These are phyloP conservation scores for Cantharellus cinnabarinus DNA, from an alignment of 768 basidiomycete species.

Conservation along the genomic window DNA sequence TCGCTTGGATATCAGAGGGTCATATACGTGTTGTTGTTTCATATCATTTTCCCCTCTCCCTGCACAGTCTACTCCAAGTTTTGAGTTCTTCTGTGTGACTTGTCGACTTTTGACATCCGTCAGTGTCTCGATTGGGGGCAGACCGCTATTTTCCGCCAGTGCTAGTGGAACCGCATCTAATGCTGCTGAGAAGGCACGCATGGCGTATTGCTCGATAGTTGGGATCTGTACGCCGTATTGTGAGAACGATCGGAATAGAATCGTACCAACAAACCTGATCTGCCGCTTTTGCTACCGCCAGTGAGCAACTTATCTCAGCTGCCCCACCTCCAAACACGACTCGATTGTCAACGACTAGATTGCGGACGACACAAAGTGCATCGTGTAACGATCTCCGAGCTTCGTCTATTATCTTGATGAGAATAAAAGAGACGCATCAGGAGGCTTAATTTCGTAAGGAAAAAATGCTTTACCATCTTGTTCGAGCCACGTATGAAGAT, in stretches of 20 bases:
- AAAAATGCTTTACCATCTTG: constrained; percentile 62
- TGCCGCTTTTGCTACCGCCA: constrained; percentile 85
- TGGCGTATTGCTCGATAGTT: constrained; percentile 96
- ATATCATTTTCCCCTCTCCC: constrained; percentile 70
- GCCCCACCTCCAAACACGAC: constrained; percentile 98
- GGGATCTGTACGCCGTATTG: constrained; percentile 40
- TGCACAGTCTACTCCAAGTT: constrained; percentile 83
- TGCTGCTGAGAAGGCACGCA: constrained; percentile 96
- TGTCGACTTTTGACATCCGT: constrained; percentile 89
- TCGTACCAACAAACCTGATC: constrained; percentile 45
- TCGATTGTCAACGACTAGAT: constrained; percentile 83
- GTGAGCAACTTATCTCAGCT: constrained; percentile 86
- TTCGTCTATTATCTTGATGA: constrained; percentile 81
- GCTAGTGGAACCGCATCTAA: constrained; percentile 91
- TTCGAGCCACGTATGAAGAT: constrained; percentile 95
- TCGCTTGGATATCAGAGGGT: constrained; percentile 90
- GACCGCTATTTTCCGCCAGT: constrained; percentile 90
- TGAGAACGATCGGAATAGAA: background rate
- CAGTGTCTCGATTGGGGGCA: constrained; percentile 93
- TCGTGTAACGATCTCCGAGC: constrained; percentile 96
- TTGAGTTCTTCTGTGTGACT: constrained; percentile 63
- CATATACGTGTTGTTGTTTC: constrained; percentile 90
- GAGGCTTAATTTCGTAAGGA: background rate
- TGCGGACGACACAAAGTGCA: constrained; percentile 91
- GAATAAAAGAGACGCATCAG: background rate